Percentiles rank a stretch among this genome's conserved stretches.
Evolutionary conservation across 352 stramenopile genomes (phyloP).

Genomic region (Phytophthora quininea): DNA sequence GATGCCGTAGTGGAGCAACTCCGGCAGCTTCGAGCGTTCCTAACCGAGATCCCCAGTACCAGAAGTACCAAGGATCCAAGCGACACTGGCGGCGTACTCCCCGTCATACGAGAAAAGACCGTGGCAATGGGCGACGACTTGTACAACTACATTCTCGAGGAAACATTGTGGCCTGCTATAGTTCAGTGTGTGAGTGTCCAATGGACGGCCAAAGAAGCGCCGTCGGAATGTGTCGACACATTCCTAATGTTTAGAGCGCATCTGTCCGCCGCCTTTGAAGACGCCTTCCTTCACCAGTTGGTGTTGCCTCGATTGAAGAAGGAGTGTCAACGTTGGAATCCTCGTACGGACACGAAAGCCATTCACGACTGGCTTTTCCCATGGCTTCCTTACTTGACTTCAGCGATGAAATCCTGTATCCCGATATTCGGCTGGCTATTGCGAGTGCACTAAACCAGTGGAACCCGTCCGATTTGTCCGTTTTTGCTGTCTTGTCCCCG

Average conservation of each 20-base stretch:
- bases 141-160: constrained; percentile 83
- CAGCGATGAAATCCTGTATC: constrained; percentile 63
- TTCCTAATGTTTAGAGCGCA: constrained; percentile 59
- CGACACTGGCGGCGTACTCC: constrained; percentile 45
- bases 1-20: constrained; percentile 51
- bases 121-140: constrained; percentile 62
- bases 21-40: constrained; percentile 60
- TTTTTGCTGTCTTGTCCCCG: constrained; percentile 64
- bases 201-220: constrained; percentile 53
- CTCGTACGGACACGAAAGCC: constrained; percentile 42
- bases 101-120: constrained; percentile 71
- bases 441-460: constrained; percentile 73
- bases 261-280: constrained; percentile 52
- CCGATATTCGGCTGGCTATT: constrained; percentile 72
- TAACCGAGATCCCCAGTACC: constrained; percentile 50
- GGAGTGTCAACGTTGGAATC: constrained; percentile 70
- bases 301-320: constrained; percentile 76
- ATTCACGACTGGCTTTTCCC: constrained; percentile 86
- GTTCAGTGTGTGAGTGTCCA: constrained; percentile 72
- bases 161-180: constrained; percentile 72
- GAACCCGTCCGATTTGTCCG: constrained; percentile 78
- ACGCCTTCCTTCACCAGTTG: constrained; percentile 63
- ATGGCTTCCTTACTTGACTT: constrained; percentile 57
- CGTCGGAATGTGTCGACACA: constrained; percentile 46
- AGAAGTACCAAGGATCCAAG: constrained; percentile 3